Percentiles rank a stretch among this genome's conserved stretches.
These are phyloP conservation scores for Fusarium sp. DNA, from an alignment of 2,329 filamentous ascomycete species.

Conservation along the genomic window DNA sequence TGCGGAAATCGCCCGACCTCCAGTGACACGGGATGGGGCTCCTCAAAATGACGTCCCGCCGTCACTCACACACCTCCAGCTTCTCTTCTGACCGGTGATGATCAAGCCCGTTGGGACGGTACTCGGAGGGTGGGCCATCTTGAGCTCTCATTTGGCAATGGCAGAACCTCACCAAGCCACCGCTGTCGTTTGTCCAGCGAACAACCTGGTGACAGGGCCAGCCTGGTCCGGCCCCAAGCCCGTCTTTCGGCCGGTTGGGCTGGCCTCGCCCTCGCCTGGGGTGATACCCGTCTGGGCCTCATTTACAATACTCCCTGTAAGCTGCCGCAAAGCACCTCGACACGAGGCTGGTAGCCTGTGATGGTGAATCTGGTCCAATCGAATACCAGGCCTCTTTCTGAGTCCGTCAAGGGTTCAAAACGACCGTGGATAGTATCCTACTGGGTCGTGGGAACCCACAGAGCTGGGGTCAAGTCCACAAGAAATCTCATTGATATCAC, in stretches of 20 bases:
- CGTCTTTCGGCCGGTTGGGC: constrained; percentile 10
- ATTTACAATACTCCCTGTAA: constrained; percentile 18
- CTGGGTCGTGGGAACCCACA: constrained; percentile 12
- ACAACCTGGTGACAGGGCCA: constrained; percentile 9
- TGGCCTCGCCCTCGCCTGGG: background rate
- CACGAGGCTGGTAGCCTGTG: constrained; percentile 8
- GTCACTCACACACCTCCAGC: background rate
- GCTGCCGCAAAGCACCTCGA: constrained; percentile 4
- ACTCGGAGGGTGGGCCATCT: constrained; percentile 42
- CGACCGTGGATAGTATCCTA: background rate
- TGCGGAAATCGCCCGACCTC: constrained; percentile 24
- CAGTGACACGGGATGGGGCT: constrained; percentile 4
- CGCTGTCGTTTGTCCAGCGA: constrained; percentile 10
- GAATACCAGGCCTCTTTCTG: background rate
- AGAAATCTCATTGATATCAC: constrained; percentile 5
- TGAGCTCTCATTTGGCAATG: constrained; percentile 49
- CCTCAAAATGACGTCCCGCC: constrained; percentile 29
- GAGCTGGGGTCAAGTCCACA: constrained; percentile 15
- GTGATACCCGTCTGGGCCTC: constrained; percentile 22
- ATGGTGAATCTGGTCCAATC: constrained; percentile 1
- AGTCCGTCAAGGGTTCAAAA: background rate
- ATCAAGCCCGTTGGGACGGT: constrained; percentile 32
- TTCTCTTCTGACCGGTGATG: constrained; percentile 26
- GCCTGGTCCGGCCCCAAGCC: background rate
- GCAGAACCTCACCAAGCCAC: constrained; percentile 26